Conservation (phyloP, 768 basidiomycete species). For the Russula olivacea region DNA sequence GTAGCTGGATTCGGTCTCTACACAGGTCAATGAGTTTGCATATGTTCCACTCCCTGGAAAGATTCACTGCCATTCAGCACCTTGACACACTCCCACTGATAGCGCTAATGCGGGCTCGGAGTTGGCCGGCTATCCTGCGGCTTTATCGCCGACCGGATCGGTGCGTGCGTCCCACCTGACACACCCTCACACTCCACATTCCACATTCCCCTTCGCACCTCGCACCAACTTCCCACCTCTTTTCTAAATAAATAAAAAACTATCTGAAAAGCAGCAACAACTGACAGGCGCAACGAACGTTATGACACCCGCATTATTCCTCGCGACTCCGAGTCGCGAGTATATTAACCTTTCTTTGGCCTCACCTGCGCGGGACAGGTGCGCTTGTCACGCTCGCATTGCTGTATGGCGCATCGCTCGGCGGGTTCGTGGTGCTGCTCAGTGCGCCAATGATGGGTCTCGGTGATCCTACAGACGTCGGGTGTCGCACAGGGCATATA, state of each 20-base stretch:
- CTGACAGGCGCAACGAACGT: constrained; percentile 51
- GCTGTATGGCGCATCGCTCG: constrained; percentile 61
- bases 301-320: too few species aligned
- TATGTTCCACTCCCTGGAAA: too few species aligned
- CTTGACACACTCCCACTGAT: constrained; percentile 1
- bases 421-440: constrained; percentile 54
- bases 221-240: not conserved
- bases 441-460: constrained; percentile 53
- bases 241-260: too few species aligned
- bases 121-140: constrained; percentile 57
- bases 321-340: too few species aligned
- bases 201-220: too few species aligned
- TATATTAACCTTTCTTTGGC: too few species aligned
- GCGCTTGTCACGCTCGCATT: too few species aligned
- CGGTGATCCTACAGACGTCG: constrained; percentile 54
- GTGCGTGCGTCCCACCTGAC: constrained; percentile 30
- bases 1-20: constrained; percentile 64
- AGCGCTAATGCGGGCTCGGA: constrained; percentile 62
- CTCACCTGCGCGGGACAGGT: constrained; percentile 40
- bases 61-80: not conserved
- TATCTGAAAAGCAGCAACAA: not conserved
- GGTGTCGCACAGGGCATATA: constrained; percentile 63
- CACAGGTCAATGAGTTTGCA: constrained; percentile 28
- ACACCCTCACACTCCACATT: not conserved
- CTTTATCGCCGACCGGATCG: constrained; percentile 47